Evolutionary conservation across 441 rosid species (phyloP), one percentile per base, ranked within the genome.

Genomic region (Adansonia rubrostipa): DNA sequence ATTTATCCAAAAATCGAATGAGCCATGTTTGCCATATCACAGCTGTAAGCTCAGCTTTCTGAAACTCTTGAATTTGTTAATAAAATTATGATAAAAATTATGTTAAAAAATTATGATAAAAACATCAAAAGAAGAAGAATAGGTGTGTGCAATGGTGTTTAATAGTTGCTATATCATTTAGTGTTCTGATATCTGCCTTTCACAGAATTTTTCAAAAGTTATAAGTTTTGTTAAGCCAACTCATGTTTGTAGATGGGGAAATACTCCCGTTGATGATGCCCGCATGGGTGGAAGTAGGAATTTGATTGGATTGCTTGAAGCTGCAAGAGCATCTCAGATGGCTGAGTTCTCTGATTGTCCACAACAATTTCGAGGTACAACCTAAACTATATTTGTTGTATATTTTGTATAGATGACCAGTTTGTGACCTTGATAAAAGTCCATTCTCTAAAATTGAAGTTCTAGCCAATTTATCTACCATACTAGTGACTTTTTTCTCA

Each of bases 221-320:
- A 6, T 24, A 24, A 64, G n/a, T 54, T 7, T 9, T 73, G 28
- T 42, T 13, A 9, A 80, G 66, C 44, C 20, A 28, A 42, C 61
- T 78, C 15, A 20, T 42, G n/a, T 76, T 42, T 44, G 73, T 80
- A 92, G 98, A 81, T 92, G 98, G 98, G 97, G 97, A 80, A 90
- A 90, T 54, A 88, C 90, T 47, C 93, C 97, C 1, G 51, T 94
- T 14, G 93, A 89, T 42, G 96, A 92, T 78, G 90, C 92, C 1
- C 75, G 79, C 45, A 79, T 80, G 28, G 76, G 87, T 73, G 95
- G 97, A 54, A 84, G 90, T 82, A 91, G 81, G 80, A 86, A 82
- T 77, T 80, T 94, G 75, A 90, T 92, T 65, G 86, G 85, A 60
- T 68, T 94, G 85, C 88, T 94, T 0, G 93, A 90, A 86, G 85